phyloP scores from a whole-genome alignment of 495 filamentous ascomycete species.

The Hypoxylon rickii region DNA sequence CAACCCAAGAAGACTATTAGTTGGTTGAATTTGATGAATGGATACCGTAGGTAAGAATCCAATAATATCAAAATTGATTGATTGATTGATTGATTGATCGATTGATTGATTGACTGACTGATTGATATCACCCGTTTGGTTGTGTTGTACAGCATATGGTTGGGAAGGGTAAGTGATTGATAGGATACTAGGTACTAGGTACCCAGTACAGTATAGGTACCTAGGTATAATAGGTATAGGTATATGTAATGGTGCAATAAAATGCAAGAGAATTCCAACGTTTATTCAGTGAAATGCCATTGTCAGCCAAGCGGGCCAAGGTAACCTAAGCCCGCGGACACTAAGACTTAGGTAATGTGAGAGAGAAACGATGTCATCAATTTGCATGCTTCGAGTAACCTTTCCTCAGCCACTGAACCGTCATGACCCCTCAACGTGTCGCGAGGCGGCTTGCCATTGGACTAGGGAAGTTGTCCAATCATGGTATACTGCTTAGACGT shows the following conservation, averaged over 20 bases:
- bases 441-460: slow-evolving; percentile 28
- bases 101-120: no score
- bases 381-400: not conserved
- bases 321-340: not conserved
- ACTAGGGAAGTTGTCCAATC: slow-evolving; percentile 21
- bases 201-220: no score
- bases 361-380: slow-evolving; percentile 16
- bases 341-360: not conserved
- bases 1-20: no score
- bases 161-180: no score
- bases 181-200: no score
- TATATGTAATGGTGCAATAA: no score
- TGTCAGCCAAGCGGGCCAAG: no score
- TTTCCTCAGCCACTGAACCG: slow-evolving; percentile 35
- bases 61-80: no score
- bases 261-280: no score
- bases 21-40: no score
- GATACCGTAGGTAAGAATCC: no score
- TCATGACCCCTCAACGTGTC: slow-evolving; percentile 33
- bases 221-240: not conserved
- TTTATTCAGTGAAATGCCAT: not conserved
- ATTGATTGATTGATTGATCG: no score
- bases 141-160: slow-evolving; percentile 17
- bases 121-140: slow-evolving; percentile 15
- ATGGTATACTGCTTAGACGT: not conserved